Percentiles rank a stretch among this genome's conserved stretches.
Conservation (phyloP, 2,329 filamentous ascomycete species). For the Trichoderma gracile region DNA sequence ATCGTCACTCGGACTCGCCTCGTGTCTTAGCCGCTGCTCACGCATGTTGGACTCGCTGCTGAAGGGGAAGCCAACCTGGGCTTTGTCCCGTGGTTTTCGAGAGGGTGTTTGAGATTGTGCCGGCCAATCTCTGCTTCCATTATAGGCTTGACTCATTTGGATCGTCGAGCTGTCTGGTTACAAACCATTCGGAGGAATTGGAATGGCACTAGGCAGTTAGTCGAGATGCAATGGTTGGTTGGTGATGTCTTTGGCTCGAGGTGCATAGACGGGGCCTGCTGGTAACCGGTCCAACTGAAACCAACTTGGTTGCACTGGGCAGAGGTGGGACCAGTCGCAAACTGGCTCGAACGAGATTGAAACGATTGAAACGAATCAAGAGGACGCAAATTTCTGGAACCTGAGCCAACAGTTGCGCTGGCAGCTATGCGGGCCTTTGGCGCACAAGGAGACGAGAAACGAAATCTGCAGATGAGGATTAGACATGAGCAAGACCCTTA, state of each 20-base stretch:
- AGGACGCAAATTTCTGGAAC: constrained; percentile 1
- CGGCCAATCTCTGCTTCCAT: constrained; percentile 56
- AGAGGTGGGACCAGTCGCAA: constrained; percentile 6
- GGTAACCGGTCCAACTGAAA: constrained; percentile 15
- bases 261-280: constrained; percentile 4
- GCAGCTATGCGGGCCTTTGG: neutral
- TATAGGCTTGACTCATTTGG: constrained; percentile 58
- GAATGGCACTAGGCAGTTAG: neutral
- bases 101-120: constrained; percentile 50
- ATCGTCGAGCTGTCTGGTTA: constrained; percentile 13
- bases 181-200: neutral
- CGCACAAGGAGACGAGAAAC: neutral
- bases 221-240: neutral
- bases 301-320: constrained; percentile 17
- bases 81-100: constrained; percentile 56
- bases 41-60: constrained; percentile 13
- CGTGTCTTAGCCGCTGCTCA: constrained; percentile 29
- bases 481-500: neutral
- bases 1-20: constrained; percentile 29
- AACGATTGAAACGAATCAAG: constrained; percentile 9
- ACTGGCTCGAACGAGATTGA: constrained; percentile 1
- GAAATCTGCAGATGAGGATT: neutral
- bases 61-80: constrained; percentile 43
- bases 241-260: neutral
- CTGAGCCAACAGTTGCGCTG: neutral